Evolutionary conservation across 176 grass and related monocot genomes (phyloP).

Genomic region (Carex scoparia): DNA sequence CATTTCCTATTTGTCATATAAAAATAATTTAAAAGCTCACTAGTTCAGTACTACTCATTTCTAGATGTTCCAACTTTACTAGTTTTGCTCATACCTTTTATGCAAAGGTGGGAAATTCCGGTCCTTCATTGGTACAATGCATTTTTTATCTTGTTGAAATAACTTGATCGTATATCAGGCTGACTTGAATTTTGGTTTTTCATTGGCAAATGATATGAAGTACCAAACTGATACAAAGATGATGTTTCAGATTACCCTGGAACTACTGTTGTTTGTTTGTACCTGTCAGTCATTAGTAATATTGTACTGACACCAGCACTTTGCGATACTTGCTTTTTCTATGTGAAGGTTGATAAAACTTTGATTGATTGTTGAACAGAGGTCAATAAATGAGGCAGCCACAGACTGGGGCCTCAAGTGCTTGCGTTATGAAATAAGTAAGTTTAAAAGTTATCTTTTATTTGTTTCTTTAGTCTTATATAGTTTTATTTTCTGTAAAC

Average conservation of each 20-base stretch:
- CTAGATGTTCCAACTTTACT: background rate
- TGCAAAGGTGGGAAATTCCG: background rate
- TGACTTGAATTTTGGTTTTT: background rate
- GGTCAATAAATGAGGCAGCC: constrained; percentile 84
- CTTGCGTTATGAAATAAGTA: constrained; percentile 94
- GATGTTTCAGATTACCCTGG: background rate
- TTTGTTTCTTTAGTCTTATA: background rate
- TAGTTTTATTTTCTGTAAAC: background rate
- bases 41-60: background rate
- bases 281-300: background rate
- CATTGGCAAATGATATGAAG: background rate
- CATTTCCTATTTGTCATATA: background rate
- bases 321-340: background rate
- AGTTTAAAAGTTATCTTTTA: constrained; percentile 11
- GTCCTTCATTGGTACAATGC: too few relatives aligned
- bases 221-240: background rate
- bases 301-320: background rate
- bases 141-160: too few relatives aligned
- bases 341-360: background rate
- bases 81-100: background rate
- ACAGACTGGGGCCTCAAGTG: constrained; percentile 85
- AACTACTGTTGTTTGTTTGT: background rate
- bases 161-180: background rate
- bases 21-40: background rate
- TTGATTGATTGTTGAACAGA: constrained; percentile 42